Conservation (phyloP, 768 basidiomycete species). For the Rhizopogon salebrosus region DNA sequence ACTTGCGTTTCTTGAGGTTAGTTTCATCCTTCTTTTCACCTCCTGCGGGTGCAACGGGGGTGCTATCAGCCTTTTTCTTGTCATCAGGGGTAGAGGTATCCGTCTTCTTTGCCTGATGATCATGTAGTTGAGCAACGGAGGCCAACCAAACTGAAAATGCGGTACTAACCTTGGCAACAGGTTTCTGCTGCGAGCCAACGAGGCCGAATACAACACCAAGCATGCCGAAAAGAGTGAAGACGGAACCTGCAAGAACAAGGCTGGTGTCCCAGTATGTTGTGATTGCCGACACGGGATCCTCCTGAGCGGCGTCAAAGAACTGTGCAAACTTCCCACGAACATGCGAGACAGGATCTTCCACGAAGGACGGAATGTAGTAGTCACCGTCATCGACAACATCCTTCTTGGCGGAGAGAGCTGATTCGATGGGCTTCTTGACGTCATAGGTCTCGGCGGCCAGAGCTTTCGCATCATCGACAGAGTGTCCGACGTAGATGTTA, state of each 20-base stretch:
- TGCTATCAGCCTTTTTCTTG: slow-evolving; percentile 58
- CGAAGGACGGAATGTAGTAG: slow-evolving; percentile 45
- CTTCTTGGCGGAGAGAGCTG: slow-evolving; percentile 40
- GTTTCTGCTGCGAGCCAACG: slow-evolving; percentile 68
- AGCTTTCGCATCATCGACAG: slow-evolving; percentile 74
- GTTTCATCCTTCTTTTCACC: slow-evolving; percentile 70
- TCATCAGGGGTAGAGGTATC: slow-evolving; percentile 60
- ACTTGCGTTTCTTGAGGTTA: slow-evolving; percentile 71
- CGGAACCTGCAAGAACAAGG: slow-evolving; percentile 63
- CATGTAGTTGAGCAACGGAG: not conserved
- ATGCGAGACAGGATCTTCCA: slow-evolving; percentile 44
- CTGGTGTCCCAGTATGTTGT: slow-evolving; percentile 87
- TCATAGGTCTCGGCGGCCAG: slow-evolving; percentile 88
- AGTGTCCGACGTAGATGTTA: slow-evolving; percentile 93
- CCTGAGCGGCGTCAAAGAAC: slow-evolving; percentile 75
- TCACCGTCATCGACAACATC: slow-evolving; percentile 42
- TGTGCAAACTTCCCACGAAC: slow-evolving; percentile 70
- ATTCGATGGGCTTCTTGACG: slow-evolving; percentile 83
- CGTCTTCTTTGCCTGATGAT: slow-evolving; percentile 67
- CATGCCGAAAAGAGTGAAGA: slow-evolving; percentile 83
- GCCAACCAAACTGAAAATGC: not conserved
- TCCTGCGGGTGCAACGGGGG: slow-evolving; percentile 68
- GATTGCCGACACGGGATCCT: slow-evolving; percentile 77
- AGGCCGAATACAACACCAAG: slow-evolving; percentile 75
- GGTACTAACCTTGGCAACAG: slow-evolving; percentile 55